Evolutionary conservation across 176 grass and related monocot species (phyloP), one percentile per base, ranked within the genome.

Genomic region (Carex pumila): DNA sequence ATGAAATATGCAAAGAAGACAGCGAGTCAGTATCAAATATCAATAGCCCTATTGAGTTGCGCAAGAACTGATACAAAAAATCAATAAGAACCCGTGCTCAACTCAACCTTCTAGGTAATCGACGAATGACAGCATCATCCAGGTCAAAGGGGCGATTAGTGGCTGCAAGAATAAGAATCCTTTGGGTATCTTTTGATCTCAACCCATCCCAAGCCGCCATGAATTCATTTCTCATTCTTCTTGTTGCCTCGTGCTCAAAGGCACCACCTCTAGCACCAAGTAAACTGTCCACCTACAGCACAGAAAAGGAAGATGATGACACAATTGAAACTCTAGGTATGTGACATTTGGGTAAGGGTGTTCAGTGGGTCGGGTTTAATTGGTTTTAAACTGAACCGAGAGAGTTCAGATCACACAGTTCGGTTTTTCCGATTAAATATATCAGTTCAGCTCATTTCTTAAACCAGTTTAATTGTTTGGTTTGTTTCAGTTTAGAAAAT

Each of bases 161-260:
- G 1, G 93, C 96, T 71, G 83, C 96, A 89, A 99, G 93, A 89
- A 99, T 91, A 81, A 95, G 92, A 61, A 99, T 99, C 31, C 90
- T 86, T 78, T 95, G 93, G 83, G 82, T 95, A 31, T 99, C 96
- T 86, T 99, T 99, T n/a, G 96, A 92, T 75, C 93, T 90, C 82
- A 99, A 87, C 52, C 96, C 93, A 88, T 99, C 96, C 96, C 93
- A 99, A 85, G 96, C 93, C 55, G 96, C 93, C 96, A 99, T 99
- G 88, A 99, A 99, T 87, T 95, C 96, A 31, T 95, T 99, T 32
- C 91, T 87, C 91, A 99, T 90, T 89, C 91, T 91, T 86, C 96
- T 88, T 85, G 96, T 99, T 86, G 96, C 96, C 89, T 99, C 96
- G 73, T 99, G 96, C 87, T 99, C 96, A 86, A 93, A 90, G 73